Percentiles rank a stretch among this genome's conserved stretches.
phyloP scores from a whole-genome alignment of 1,139 yeast species.

The Waltiozyma sp. region DNA sequence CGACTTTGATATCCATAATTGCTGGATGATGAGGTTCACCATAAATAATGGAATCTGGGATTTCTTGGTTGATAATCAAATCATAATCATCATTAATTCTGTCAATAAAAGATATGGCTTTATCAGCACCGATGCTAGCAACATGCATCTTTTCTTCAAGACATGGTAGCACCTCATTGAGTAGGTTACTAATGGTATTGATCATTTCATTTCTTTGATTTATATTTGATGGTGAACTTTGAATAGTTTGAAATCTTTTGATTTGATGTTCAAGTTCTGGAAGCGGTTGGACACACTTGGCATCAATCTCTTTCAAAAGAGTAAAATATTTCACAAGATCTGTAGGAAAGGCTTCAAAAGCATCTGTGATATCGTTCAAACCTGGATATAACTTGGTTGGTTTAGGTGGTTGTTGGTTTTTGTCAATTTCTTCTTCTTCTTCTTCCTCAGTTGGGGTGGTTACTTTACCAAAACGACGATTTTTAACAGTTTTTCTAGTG shows the following conservation, averaged over 20 bases:
- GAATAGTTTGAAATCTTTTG: slow-evolving; percentile 32
- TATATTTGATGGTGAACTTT: slow-evolving; percentile 12
- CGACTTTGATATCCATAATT: slow-evolving; percentile 40
- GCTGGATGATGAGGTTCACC: slow-evolving; percentile 90
- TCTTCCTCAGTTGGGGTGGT: neutral
- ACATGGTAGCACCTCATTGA: slow-evolving; percentile 78
- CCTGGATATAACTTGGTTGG: slow-evolving; percentile 51
- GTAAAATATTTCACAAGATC: slow-evolving; percentile 84
- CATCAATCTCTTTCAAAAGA: slow-evolving; percentile 83
- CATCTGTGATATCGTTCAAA: slow-evolving; percentile 82
- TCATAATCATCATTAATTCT: slow-evolving; percentile 76
- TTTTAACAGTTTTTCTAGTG: slow-evolving; percentile 8
- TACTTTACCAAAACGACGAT: slow-evolving; percentile 1
- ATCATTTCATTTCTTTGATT: slow-evolving; percentile 9
- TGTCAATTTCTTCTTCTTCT: neutral
- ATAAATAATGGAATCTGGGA: slow-evolving; percentile 42
- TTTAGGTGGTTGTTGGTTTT: slow-evolving; percentile 3
- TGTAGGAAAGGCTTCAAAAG: slow-evolving; percentile 79
- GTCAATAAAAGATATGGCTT: slow-evolving; percentile 54
- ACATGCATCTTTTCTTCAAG: slow-evolving; percentile 97
- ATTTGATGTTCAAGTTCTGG: slow-evolving; percentile 59
- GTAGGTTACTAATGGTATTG: slow-evolving; percentile 29
- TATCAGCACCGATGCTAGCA: slow-evolving; percentile 82
- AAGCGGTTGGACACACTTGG: slow-evolving; percentile 71
- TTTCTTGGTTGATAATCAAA: slow-evolving; percentile 59